These are phyloP conservation scores for Nannizziopsis arthrosporioides DNA, from an alignment of 2,329 filamentous ascomycete genomes.

Conservation along the genomic window DNA sequence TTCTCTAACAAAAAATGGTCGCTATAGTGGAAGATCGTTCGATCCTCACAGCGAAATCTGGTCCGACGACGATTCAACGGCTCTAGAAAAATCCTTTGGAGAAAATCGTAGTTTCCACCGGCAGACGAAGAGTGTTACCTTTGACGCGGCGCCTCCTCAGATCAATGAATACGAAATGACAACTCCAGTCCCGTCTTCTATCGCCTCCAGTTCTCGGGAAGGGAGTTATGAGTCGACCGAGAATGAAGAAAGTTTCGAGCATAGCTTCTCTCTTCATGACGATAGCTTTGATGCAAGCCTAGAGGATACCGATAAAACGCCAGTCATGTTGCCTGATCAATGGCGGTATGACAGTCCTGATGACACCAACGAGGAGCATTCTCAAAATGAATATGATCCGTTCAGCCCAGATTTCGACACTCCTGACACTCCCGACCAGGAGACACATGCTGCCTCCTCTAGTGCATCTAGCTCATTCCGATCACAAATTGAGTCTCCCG, in stretches of 20 bases:
- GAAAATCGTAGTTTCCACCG: slow-evolving; percentile 61
- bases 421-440: slow-evolving; percentile 57
- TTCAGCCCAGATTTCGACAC: slow-evolving; percentile 55
- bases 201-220: slow-evolving; percentile 79
- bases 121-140: slow-evolving; percentile 93
- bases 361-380: slow-evolving; percentile 45
- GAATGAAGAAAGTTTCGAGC: slow-evolving; percentile 54
- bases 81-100: slow-evolving; percentile 48
- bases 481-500: slow-evolving; percentile 57
- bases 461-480: slow-evolving; percentile 29
- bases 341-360: slow-evolving; percentile 71
- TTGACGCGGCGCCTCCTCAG: slow-evolving; percentile 83
- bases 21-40: slow-evolving; percentile 53
- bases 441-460: slow-evolving; percentile 40
- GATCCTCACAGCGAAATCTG: slow-evolving; percentile 58
- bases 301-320: slow-evolving; percentile 93
- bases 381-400: slow-evolving; percentile 50
- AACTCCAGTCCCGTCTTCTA: slow-evolving; percentile 87
- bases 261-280: slow-evolving; percentile 52
- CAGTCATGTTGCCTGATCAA: slow-evolving; percentile 92
- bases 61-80: slow-evolving; percentile 53
- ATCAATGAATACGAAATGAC: slow-evolving; percentile 98
- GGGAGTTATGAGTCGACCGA: slow-evolving; percentile 79
- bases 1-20: slow-evolving; percentile 58
- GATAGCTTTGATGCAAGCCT: slow-evolving; percentile 94